Percentiles rank a stretch among this genome's conserved stretches.
These are phyloP conservation scores for Gregarina niphandrodes DNA, from an alignment of 169 alveolate species.

Conservation along the genomic window DNA sequence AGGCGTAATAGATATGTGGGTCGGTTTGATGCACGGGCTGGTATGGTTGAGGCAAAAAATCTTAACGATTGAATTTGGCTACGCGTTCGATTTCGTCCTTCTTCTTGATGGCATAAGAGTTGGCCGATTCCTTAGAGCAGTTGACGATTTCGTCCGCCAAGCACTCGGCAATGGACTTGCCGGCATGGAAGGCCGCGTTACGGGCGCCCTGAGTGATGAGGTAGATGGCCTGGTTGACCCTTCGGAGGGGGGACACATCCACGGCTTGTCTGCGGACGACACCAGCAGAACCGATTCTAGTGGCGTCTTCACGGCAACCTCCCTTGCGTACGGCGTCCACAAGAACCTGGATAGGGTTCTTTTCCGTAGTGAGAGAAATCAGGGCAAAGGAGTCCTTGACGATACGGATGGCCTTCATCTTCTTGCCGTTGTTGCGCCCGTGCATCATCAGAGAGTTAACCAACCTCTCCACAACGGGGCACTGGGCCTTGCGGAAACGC, in stretches of 20 bases:
- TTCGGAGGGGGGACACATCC: slow-evolving; percentile 92
- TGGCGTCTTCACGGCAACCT: slow-evolving; percentile 97
- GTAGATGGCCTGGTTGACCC: slow-evolving; percentile 94
- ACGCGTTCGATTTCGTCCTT: slow-evolving; percentile 98
- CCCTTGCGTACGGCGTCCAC: slow-evolving; percentile 89
- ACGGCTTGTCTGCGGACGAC: slow-evolving; percentile 95
- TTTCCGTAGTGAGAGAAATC: slow-evolving; percentile 79
- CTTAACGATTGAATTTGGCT: slow-evolving; percentile 94
- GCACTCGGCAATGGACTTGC: slow-evolving; percentile 90
- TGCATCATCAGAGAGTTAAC: slow-evolving; percentile 56
- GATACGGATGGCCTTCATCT: slow-evolving; percentile 83
- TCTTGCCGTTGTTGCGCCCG: slow-evolving; percentile 87
- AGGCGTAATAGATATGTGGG: no score
- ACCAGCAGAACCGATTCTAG: slow-evolving; percentile 65
- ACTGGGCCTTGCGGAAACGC: slow-evolving; percentile 89
- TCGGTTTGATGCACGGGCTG: no score
- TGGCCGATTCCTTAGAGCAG: slow-evolving; percentile 85
- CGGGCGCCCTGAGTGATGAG: slow-evolving; percentile 91
- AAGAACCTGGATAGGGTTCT: slow-evolving; percentile 85
- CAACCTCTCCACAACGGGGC: slow-evolving; percentile 96
- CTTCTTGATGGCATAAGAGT: slow-evolving; percentile 91
- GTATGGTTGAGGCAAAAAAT: no score
- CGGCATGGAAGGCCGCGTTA: slow-evolving; percentile 82
- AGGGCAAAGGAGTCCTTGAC: slow-evolving; percentile 91
- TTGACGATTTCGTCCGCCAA: slow-evolving; percentile 95